A percentile compares a stretch with the other conserved stretches of the same genome.
These are phyloP conservation scores for Ophiostoma australiae DNA, from an alignment of 2,329 filamentous ascomycete genomes.

Conservation along the genomic window DNA sequence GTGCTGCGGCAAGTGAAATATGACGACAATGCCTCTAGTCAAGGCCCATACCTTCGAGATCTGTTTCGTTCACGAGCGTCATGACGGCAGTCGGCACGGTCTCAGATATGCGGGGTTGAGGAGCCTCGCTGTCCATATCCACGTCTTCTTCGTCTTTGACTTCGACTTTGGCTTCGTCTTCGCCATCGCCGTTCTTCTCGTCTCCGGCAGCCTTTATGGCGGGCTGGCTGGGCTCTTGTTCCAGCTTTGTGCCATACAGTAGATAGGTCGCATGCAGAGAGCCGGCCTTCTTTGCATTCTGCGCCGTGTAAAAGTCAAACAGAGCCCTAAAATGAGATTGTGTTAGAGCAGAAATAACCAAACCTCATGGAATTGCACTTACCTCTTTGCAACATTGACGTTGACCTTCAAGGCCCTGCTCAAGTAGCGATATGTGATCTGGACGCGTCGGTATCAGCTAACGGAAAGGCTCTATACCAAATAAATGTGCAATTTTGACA, in stretches of 20 bases:
- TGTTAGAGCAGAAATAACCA: neutral
- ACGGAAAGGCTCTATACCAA: constrained; percentile 26
- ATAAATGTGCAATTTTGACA: constrained; percentile 30
- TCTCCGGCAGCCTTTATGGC: neutral
- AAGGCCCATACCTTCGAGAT: constrained; percentile 56
- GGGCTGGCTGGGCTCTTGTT: constrained; percentile 31
- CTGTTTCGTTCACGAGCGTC: constrained; percentile 65
- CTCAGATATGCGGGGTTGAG: constrained; percentile 47
- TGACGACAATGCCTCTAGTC: neutral
- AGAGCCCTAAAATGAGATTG: constrained; percentile 58
- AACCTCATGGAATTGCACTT: constrained; percentile 32
- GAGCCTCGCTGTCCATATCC: constrained; percentile 63
- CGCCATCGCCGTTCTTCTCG: neutral
- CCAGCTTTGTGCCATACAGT: constrained; percentile 63
- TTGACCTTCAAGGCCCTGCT: constrained; percentile 80
- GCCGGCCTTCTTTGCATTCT: constrained; percentile 68
- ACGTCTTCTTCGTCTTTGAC: constrained; percentile 56
- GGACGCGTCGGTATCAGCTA: constrained; percentile 19
- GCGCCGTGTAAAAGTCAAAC: constrained; percentile 74
- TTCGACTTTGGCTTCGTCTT: constrained; percentile 37
- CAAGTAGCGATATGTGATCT: constrained; percentile 84
- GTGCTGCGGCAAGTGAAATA: neutral
- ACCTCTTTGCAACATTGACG: constrained; percentile 86
- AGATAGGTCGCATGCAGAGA: constrained; percentile 91
- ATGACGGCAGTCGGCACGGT: constrained; percentile 54